Percentiles rank a stretch among this genome's conserved stretches.
phyloP scores from a whole-genome alignment of 2,329 filamentous ascomycete species.

The Neonectria hederae region DNA sequence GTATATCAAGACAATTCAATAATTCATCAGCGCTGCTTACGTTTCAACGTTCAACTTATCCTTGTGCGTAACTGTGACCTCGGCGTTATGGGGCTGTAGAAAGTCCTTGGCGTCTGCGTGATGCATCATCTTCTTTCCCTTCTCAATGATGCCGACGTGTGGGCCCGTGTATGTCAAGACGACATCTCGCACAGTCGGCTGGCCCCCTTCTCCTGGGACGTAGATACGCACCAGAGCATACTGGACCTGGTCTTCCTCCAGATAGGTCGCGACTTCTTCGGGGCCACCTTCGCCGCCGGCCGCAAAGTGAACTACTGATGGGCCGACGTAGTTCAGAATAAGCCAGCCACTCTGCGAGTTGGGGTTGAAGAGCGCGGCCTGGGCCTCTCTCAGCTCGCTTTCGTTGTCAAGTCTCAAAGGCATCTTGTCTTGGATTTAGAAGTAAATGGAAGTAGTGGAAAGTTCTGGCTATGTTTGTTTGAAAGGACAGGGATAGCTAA shows the following conservation, averaged over 20 bases:
- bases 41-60: not conserved
- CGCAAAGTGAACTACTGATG: not conserved
- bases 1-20: not conserved
- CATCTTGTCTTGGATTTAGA: not conserved
- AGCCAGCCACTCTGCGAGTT: not conserved
- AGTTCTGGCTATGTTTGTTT: not conserved
- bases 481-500: not conserved
- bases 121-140: not conserved
- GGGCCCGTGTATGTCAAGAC: not conserved
- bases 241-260: not conserved
- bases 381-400: not conserved
- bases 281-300: not conserved
- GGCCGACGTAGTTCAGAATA: not conserved
- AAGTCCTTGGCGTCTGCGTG: not conserved
- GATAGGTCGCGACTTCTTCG: not conserved
- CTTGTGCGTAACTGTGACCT: not conserved
- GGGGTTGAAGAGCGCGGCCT: not conserved
- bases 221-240: not conserved
- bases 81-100: not conserved
- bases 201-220: not conserved
- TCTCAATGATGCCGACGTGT: not conserved
- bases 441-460: not conserved
- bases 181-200: not conserved
- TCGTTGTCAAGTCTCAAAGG: not conserved
- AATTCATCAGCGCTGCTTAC: not conserved